Percentiles rank a stretch among this genome's conserved stretches.
These are phyloP conservation scores for Debaryomyces sp. DNA, from an alignment of 1,139 yeast species.

Conservation along the genomic window DNA sequence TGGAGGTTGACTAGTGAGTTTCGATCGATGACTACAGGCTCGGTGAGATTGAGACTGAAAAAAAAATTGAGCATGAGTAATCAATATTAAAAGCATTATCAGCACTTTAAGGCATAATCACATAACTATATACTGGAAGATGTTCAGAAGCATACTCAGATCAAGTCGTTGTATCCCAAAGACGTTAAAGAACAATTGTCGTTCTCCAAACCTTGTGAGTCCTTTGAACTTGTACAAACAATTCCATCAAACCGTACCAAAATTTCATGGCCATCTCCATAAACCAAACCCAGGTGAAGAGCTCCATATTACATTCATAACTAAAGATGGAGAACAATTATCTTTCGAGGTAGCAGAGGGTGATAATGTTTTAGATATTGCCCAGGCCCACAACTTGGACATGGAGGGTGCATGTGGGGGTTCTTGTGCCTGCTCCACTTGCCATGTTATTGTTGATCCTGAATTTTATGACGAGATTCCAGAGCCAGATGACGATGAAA, in stretches of 20 bases:
- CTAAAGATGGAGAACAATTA: constrained; percentile 85
- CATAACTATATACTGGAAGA: not conserved
- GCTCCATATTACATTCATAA: constrained; percentile 82
- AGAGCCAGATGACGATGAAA: constrained; percentile 97
- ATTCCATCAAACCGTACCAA: constrained; percentile 26
- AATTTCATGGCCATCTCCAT: constrained; percentile 78
- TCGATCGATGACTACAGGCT: not conserved
- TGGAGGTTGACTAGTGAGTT: not conserved
- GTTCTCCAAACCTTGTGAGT: not conserved
- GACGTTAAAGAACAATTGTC: not conserved
- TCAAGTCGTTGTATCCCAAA: constrained; percentile 5
- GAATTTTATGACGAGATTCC: constrained; percentile 87
- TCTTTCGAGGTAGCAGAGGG: constrained; percentile 90
- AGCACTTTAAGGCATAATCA: not conserved
- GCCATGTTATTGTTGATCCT: constrained; percentile 96
- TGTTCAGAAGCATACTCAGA: constrained; percentile 8
- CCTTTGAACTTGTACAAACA: constrained; percentile 5
- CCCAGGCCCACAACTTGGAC: constrained; percentile 89
- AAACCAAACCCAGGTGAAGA: constrained; percentile 95
- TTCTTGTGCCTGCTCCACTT: constrained; percentile 97
- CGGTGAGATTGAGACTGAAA: not conserved
- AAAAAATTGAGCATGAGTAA: constrained; percentile 1
- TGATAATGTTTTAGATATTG: constrained; percentile 88
- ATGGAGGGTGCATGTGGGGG: constrained; percentile 99
- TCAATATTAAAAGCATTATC: not conserved